These are phyloP conservation scores for Yamagishiella unicocca DNA, from an alignment of 139 green algal genomes.

Conservation along the genomic window DNA sequence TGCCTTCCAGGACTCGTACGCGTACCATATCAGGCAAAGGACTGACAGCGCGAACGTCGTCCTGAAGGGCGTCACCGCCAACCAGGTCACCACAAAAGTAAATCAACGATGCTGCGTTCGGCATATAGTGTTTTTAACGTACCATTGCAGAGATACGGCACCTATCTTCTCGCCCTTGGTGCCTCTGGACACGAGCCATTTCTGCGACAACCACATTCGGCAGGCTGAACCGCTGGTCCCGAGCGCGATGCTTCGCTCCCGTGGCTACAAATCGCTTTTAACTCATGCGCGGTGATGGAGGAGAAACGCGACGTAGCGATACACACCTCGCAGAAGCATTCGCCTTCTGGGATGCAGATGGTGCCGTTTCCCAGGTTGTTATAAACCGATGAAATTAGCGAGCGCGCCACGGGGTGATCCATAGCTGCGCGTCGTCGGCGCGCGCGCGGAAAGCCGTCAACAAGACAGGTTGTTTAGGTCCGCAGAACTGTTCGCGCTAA, in stretches of 20 bases:
- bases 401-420: neutral
- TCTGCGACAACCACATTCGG: neutral
- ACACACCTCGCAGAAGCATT: neutral
- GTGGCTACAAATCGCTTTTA: no score
- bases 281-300: no score
- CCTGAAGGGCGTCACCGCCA: conserved; percentile 12
- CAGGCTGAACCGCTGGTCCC: no score
- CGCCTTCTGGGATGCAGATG: neutral
- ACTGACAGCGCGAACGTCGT: conserved; percentile 5
- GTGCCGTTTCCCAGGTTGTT: neutral
- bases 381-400: neutral
- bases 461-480: no score
- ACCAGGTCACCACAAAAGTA: no score
- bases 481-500: no score
- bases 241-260: no score
- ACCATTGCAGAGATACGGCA: neutral
- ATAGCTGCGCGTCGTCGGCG: neutral
- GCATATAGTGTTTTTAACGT: no score
- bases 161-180: neutral
- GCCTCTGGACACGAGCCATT: neutral
- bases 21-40: conserved; percentile 41
- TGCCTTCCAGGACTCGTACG: conserved; percentile 27
- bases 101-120: no score
- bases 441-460: no score
- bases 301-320: no score